Percentiles rank a stretch among this genome's conserved stretches.
Conservation (phyloP, 2,329 filamentous ascomycete species). For the Talaromyces sp. region DNA sequence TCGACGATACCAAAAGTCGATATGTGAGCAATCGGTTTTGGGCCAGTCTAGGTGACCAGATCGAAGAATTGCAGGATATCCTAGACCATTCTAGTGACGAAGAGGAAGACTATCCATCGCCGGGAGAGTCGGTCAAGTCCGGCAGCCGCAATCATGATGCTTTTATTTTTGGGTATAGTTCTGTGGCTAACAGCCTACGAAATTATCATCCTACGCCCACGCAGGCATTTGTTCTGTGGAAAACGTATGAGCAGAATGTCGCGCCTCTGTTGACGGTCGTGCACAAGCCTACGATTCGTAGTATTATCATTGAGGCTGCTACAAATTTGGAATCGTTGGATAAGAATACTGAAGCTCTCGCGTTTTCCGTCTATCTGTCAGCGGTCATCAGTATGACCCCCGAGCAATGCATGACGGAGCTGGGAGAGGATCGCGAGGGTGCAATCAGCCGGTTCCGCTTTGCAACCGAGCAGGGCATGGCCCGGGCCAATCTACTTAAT, state of each 20-base stretch:
- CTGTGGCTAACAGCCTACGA: constrained; percentile 52
- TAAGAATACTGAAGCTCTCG: constrained; percentile 52
- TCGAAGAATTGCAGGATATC: constrained; percentile 60
- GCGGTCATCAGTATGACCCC: constrained; percentile 42
- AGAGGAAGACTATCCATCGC: constrained; percentile 45
- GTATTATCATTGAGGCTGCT: constrained; percentile 48
- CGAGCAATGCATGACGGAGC: constrained; percentile 38
- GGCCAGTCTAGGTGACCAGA: constrained; percentile 59
- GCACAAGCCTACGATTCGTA: constrained; percentile 52
- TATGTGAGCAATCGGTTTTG: constrained; percentile 62
- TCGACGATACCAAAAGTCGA: constrained; percentile 55
- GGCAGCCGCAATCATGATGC: constrained; percentile 52
- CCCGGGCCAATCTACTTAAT: constrained; percentile 58
- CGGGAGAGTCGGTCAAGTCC: constrained; percentile 33
- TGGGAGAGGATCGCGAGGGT: constrained; percentile 50
- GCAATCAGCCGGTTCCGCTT: constrained; percentile 57
- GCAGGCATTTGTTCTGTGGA: constrained; percentile 52
- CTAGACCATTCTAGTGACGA: constrained; percentile 55
- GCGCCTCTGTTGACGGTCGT: constrained; percentile 59
- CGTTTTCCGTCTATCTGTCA: constrained; percentile 61
- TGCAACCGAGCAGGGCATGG: constrained; percentile 59
- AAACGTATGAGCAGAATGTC: constrained; percentile 57
- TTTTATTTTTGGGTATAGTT: constrained; percentile 59
- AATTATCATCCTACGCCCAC: constrained; percentile 52
- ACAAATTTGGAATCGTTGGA: constrained; percentile 47